Base-by-base conservation (phyloP, 2,329 filamentous ascomycete genomes). In the Epichloe sibirici region DNA sequence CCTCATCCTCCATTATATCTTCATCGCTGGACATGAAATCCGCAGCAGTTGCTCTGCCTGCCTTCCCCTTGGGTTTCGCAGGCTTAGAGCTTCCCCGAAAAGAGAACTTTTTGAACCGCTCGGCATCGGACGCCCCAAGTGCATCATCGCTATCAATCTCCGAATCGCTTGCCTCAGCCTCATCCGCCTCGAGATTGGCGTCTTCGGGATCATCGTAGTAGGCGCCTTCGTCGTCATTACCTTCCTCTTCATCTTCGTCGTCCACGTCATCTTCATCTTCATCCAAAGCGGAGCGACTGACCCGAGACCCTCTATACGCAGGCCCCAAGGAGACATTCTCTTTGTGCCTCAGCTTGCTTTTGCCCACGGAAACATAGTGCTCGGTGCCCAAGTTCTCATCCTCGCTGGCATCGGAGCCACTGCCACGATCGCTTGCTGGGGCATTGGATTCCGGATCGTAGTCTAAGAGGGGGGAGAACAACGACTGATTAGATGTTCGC, bases 111-210 rank as follows among this genome's bases (percentile, higher is more conserved):
- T 86, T 82, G 61, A 95, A 89, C 49, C 78, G 78, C 65, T 94
- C 89, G 58, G 88, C 84, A 61, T 97, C 91, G 58, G 88, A 93
- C 51, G 86, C 83, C 3, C 83, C 87, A 63, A 97, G 83, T 0
- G 89, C 91, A 38, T 78, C 69, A 53, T 84, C 80, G 61, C 80
- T 83, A 48, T 78, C 74, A 53, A 84, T 83, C 57, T 84, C 80
- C 31, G 82, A 81, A 44, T 79, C 77, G 53, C 72, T 71, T n/a
- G 72, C 71, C 46, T 65, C 61, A 2, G 65, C 68, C 4, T 74
- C 70, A 50, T 82, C 78, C 42, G 70, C 69, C 47, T 75, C 74
- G 9, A 83, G 66, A 54, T 83, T 73, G 0, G 73, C 74, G 2
- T 68, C 66, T 13, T 82, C 78, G 0, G 78, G 79, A 57, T 84